Evolutionary conservation across 345 rosid genomes (phyloP).

Genomic region (Citrus maxima): DNA sequence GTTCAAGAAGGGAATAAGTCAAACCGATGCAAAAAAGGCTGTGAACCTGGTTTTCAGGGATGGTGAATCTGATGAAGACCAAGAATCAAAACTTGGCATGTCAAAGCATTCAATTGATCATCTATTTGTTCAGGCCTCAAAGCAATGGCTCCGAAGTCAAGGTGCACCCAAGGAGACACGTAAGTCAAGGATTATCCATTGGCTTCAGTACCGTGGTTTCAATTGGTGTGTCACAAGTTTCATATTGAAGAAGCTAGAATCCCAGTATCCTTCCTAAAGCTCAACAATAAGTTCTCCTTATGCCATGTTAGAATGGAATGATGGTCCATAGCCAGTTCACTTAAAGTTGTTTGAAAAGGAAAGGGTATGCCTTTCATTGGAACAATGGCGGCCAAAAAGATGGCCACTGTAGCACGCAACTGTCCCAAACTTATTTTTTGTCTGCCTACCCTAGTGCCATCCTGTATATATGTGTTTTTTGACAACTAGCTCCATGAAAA

Average conservation of each 20-base stretch:
- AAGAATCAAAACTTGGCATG: conserved; percentile 46
- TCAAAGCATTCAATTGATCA: conserved; percentile 65
- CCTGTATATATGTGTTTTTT: conserved; percentile 2
- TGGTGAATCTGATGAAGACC: conserved; percentile 33
- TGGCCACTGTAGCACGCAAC: conserved; percentile 15
- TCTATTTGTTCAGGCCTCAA: conserved; percentile 59
- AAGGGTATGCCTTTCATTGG: conserved; percentile 10
- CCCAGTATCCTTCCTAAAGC: conserved; percentile 32
- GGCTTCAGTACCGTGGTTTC: conserved; percentile 93
- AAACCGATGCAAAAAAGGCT: conserved; percentile 56
- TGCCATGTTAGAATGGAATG: neutral
- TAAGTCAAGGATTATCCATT: conserved; percentile 68
- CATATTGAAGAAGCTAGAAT: conserved; percentile 61
- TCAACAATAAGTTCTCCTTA: conserved; percentile 1
- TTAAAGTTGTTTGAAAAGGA: conserved; percentile 18
- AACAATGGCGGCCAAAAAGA: conserved; percentile 14
- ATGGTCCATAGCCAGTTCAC: conserved; percentile 7
- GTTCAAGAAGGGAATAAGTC: conserved; percentile 57
- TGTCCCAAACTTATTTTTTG: conserved; percentile 12
- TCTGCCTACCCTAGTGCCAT: conserved; percentile 20
- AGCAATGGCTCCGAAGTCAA: conserved; percentile 64
- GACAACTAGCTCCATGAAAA: conserved; percentile 15
- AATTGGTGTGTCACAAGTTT: conserved; percentile 61
- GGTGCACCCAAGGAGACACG: conserved; percentile 62
- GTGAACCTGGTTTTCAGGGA: conserved; percentile 65